A percentile compares a stretch with the other conserved stretches of the same genome.
Evolutionary conservation across 345 rosid genomes (phyloP).

Genomic region (Psidium friedrichsthalianum): DNA sequence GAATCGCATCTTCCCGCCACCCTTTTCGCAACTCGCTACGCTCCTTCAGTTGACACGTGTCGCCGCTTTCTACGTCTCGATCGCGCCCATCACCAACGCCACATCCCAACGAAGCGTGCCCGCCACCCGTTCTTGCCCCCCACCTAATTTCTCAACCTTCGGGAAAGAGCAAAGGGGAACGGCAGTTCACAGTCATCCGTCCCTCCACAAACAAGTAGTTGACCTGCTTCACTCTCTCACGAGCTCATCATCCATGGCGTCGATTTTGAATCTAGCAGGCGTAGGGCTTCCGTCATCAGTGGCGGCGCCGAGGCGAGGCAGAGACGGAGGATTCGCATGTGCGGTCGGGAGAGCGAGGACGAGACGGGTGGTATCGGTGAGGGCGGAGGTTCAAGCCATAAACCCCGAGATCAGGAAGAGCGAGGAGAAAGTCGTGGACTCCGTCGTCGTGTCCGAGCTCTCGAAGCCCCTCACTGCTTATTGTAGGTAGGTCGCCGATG

Average conservation of each 20-base stretch:
- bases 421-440: slow-evolving; percentile 84
- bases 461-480: slow-evolving; percentile 74
- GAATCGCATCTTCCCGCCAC: not conserved
- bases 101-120: not conserved
- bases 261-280: slow-evolving; percentile 4
- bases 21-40: not conserved
- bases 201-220: not conserved
- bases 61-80: not conserved
- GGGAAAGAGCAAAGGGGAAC: not conserved
- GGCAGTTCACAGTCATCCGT: not conserved
- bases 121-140: not conserved
- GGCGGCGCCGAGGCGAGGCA: not conserved
- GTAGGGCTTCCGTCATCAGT: slow-evolving; percentile 14
- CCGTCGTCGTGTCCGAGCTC: slow-evolving; percentile 65
- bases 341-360: slow-evolving; percentile 4
- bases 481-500: slow-evolving; percentile 44
- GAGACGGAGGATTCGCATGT: not conserved
- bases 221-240: not conserved
- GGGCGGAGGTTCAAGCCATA: slow-evolving; percentile 57
- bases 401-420: slow-evolving; percentile 71
- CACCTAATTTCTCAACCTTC: not conserved
- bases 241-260: slow-evolving; percentile 22
- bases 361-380: slow-evolving; percentile 37
- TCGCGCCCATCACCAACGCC: not conserved
- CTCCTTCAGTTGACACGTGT: not conserved